Conservation (phyloP, 768 basidiomycete species). For the Clitopilus passeckerianus region DNA sequence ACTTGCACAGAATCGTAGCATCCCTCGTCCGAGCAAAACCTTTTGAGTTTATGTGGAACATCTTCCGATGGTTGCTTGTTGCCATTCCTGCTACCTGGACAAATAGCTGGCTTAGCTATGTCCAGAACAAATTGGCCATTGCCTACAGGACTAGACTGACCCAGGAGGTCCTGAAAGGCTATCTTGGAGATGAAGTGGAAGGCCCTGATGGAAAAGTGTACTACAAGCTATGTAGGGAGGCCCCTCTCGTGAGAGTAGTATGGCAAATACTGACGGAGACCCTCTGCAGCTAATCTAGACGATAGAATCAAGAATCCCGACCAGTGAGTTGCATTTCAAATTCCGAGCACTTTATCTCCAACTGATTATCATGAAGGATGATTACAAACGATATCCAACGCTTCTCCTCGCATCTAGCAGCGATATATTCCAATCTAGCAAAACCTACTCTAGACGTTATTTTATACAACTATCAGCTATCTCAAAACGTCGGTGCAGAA, state of each 20-base stretch:
- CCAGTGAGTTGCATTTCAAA: slow-evolving; percentile 56
- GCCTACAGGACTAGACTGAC: slow-evolving; percentile 88
- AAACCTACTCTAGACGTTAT: slow-evolving; percentile 92
- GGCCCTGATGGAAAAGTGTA: slow-evolving; percentile 77
- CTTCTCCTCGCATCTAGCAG: slow-evolving; percentile 86
- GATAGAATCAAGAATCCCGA: slow-evolving; percentile 96
- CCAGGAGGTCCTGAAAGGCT: slow-evolving; percentile 73
- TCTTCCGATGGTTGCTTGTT: slow-evolving; percentile 84
- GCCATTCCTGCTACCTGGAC: slow-evolving; percentile 93
- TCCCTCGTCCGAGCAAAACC: slow-evolving; percentile 88
- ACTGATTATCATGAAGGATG: slow-evolving; percentile 50
- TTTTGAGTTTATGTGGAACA: slow-evolving; percentile 74
- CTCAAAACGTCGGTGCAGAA: slow-evolving; percentile 92
- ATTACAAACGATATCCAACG: slow-evolving; percentile 94
- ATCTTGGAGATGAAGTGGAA: slow-evolving; percentile 71
- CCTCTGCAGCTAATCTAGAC: slow-evolving; percentile 77
- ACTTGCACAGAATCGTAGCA: slow-evolving; percentile 73
- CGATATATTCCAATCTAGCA: slow-evolving; percentile 90
- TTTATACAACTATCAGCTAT: slow-evolving; percentile 93
- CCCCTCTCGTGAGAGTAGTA: not conserved
- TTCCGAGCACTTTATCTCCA: not conserved
- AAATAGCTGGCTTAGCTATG: slow-evolving; percentile 87
- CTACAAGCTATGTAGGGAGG: slow-evolving; percentile 78
- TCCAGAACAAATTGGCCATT: slow-evolving; percentile 90
- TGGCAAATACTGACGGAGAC: not conserved